A percentile compares a stretch with the other conserved stretches of the same genome.
Evolutionary conservation across 2,329 filamentous ascomycete genomes (phyloP).

Genomic region (Phialophora chinensis): DNA sequence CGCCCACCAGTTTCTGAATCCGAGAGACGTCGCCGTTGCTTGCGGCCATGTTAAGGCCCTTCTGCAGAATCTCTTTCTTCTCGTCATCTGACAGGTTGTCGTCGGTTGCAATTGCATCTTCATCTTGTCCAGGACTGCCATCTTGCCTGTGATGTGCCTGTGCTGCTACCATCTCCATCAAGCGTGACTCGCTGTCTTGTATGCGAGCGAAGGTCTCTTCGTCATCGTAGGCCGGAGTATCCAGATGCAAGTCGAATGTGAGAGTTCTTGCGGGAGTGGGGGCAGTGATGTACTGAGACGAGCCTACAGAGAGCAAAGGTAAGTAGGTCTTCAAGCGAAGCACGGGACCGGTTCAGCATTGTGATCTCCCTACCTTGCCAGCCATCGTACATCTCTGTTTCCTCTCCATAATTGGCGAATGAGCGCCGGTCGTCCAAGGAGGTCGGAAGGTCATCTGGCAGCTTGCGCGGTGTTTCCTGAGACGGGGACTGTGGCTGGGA

Average conservation of each 20-base stretch:
- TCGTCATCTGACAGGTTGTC: constrained; percentile 75
- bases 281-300: constrained; percentile 91
- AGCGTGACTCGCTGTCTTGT: constrained; percentile 80
- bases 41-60: constrained; percentile 88
- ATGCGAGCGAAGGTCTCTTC: constrained; percentile 62
- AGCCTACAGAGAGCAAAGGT: constrained; percentile 63
- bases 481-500: constrained; percentile 26
- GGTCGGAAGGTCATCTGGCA: constrained; percentile 86
- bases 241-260: constrained; percentile 81
- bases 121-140: constrained; percentile 72
- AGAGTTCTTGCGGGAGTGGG: constrained; percentile 84
- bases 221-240: constrained; percentile 77
- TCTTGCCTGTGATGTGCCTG: constrained; percentile 78
- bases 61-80: constrained; percentile 82
- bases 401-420: constrained; percentile 69
- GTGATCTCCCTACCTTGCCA: constrained; percentile 77
- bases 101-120: constrained; percentile 77
- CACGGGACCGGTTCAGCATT: constrained; percentile 16
- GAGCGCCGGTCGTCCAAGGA: constrained; percentile 86
- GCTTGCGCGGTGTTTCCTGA: constrained; percentile 44
- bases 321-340: constrained; percentile 15
- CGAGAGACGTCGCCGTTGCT: constrained; percentile 92
- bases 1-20: constrained; percentile 75
- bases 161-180: constrained; percentile 95
- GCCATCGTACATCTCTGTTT: constrained; percentile 98